Evolutionary conservation across 192 early-diverging fungal species (phyloP), one percentile per base, ranked within the genome.

Genomic region (Coemansia erecta): DNA sequence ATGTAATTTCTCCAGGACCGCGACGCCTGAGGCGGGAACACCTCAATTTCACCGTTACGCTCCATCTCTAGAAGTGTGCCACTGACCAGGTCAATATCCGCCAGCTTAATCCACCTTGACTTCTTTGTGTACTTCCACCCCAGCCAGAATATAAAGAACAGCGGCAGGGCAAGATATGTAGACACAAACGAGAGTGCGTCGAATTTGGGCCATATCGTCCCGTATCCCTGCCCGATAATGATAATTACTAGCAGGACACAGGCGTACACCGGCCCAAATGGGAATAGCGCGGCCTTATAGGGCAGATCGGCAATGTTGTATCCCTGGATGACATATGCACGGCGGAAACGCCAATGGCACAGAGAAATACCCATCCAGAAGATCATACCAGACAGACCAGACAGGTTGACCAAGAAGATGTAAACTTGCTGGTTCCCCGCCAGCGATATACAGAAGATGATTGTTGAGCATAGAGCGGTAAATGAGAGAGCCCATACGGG

Each of bases 311-410:
- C 60, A n/a, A 90, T 49, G 9, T 77, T 60, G 52, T 85, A 83
- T 12, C 85, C 85, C 62, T 95, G 94, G 24, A 77, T 81, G 19
- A 84, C 61, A 47, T 86, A 87, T 2, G 94, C 92, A 7, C 82
- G 83, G 53, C 91, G 86, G 85, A 93, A 94, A n/a, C 94, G 86
- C 51, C 85, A 84, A 53, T 94, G 91, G 40, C 86, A 89, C 23
- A 90, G 45, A 2, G 83, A 83, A 57, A 96, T 96, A 24, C 88
- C 87, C 39, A 89, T 58, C 94, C 94, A 96, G 31, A 90, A 91
- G 46, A 90, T 81, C 50, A 95, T 87, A 6, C 92, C 90, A 4
- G 90, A 79, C 15, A 97, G 85, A 11, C 91, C 86, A 0, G 89
- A 86, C 11, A 89, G 72, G 39, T 83, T 87, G 55, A 89, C 57